phyloP scores from a whole-genome alignment of 2,329 filamentous ascomycete species.

The Exophiala calicioides region DNA sequence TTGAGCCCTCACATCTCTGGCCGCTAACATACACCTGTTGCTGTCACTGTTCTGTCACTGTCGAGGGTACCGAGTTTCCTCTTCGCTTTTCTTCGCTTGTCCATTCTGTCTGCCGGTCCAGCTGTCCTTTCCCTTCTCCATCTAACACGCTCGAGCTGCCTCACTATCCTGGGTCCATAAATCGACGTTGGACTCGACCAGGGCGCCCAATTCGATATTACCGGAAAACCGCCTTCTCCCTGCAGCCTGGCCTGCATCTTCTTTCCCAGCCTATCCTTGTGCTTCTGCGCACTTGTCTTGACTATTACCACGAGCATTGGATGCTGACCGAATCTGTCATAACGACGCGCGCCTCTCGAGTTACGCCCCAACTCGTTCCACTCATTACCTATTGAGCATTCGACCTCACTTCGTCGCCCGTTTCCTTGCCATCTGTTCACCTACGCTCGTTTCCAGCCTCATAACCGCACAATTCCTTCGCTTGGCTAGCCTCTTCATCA shows the following conservation, averaged over 20 bases:
- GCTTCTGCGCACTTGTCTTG: not conserved
- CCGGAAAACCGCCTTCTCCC: conserved; percentile 5
- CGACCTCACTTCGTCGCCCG: conserved; percentile 3
- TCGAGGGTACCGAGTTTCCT: conserved; percentile 5
- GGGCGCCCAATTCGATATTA: not conserved
- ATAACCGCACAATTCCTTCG: not conserved
- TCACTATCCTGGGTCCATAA: conserved; percentile 5
- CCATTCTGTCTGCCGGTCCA: conserved; percentile 20
- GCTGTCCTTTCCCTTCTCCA: conserved; percentile 14
- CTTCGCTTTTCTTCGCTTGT: conserved; percentile 7
- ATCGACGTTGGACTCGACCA: not conserved
- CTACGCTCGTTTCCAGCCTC: conserved; percentile 16
- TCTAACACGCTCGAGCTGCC: conserved; percentile 6
- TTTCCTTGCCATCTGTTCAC: conserved; percentile 8
- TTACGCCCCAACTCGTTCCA: too few species aligned
- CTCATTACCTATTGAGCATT: conserved; percentile 5
- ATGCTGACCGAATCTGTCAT: conserved; percentile 1
- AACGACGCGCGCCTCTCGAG: conserved; percentile 15
- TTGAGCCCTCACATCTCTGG: not conserved
- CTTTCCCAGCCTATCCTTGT: conserved; percentile 12
- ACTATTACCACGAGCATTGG: too few species aligned
- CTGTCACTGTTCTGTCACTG: conserved; percentile 1
- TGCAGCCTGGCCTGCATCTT: conserved; percentile 2
- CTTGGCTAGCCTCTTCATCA: conserved; percentile 3
- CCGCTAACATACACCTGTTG: too few species aligned